Evolutionary conservation across 805 yeast species (phyloP).

Genomic region (Metschnikowia reukaufii): DNA sequence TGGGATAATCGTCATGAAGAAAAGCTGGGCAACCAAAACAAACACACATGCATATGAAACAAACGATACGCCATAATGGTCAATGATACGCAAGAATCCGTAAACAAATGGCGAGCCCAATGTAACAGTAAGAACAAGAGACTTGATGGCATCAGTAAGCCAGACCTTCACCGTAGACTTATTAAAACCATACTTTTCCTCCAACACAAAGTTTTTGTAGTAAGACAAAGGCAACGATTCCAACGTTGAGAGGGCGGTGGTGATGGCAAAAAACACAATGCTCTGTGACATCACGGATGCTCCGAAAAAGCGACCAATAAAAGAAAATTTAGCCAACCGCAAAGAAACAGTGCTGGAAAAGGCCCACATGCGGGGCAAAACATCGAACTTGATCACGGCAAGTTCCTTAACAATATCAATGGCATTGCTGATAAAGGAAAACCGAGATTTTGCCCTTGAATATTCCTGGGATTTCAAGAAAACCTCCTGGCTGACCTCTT

Average conservation of each 20-base stretch:
- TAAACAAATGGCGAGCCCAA: slow-evolving; percentile 75
- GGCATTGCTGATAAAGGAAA: slow-evolving; percentile 56
- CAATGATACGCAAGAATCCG: slow-evolving; percentile 77
- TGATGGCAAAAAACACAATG: slow-evolving; percentile 55
- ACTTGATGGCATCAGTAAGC: slow-evolving; percentile 70
- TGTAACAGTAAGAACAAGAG: slow-evolving; percentile 48
- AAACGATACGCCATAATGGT: slow-evolving; percentile 75
- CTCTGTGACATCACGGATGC: slow-evolving; percentile 69
- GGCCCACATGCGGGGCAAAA: slow-evolving; percentile 42
- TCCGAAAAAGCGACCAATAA: slow-evolving; percentile 40
- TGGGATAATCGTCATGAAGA: slow-evolving; percentile 76
- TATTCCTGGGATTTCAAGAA: slow-evolving; percentile 76
- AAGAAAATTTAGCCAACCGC: slow-evolving; percentile 37
- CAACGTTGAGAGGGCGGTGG: slow-evolving; percentile 52
- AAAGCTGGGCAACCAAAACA: slow-evolving; percentile 66
- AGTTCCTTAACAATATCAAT: slow-evolving; percentile 56
- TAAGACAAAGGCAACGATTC: slow-evolving; percentile 66
- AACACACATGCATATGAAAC: slow-evolving; percentile 77
- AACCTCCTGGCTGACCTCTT: slow-evolving; percentile 69
- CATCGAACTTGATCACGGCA: slow-evolving; percentile 56
- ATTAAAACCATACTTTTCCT: slow-evolving; percentile 91
- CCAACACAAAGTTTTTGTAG: slow-evolving; percentile 82
- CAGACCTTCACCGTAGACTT: slow-evolving; percentile 74
- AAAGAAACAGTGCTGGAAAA: slow-evolving; percentile 64
- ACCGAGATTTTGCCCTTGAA: slow-evolving; percentile 73